These are phyloP conservation scores for Lentinula lateritia DNA, from an alignment of 768 basidiomycete genomes.

Conservation along the genomic window DNA sequence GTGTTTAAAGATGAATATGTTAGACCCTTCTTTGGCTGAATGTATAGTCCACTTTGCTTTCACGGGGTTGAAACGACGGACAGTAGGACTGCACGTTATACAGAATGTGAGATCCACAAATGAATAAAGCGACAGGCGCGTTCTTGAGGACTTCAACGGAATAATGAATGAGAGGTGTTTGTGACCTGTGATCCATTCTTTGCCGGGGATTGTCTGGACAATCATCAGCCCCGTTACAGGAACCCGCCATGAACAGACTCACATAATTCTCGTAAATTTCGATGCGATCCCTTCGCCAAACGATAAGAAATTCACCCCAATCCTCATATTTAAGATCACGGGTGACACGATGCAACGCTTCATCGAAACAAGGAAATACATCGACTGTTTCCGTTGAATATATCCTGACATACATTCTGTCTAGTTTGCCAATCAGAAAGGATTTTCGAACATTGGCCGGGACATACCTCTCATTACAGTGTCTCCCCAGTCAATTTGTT, in stretches of 20 bases:
- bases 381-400: slow-evolving; percentile 52
- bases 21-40: slow-evolving; percentile 59
- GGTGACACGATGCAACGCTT: slow-evolving; percentile 58
- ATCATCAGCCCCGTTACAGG: not conserved
- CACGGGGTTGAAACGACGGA: slow-evolving; percentile 11
- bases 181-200: slow-evolving; percentile 61
- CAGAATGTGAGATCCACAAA: slow-evolving; percentile 83
- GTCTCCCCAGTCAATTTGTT: slow-evolving; percentile 37
- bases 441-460: not conserved
- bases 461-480: slow-evolving; percentile 70
- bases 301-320: slow-evolving; percentile 82
- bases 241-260: slow-evolving; percentile 19
- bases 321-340: slow-evolving; percentile 56
- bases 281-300: slow-evolving; percentile 71
- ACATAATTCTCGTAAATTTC: slow-evolving; percentile 89
- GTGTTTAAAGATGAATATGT: slow-evolving; percentile 82
- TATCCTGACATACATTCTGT: slow-evolving; percentile 84
- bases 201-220: slow-evolving; percentile 53
- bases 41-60: slow-evolving; percentile 25
- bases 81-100: slow-evolving; percentile 57
- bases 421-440: slow-evolving; percentile 34
- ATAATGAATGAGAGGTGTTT: slow-evolving; percentile 79
- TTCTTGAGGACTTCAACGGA: slow-evolving; percentile 57
- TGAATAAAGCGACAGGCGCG: slow-evolving; percentile 80
- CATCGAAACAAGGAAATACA: slow-evolving; percentile 54